A percentile compares a stretch with the other conserved stretches of the same genome.
These are phyloP conservation scores for Annona cherimola DNA, from an alignment of 164 flowering plant genomes.

Conservation along the genomic window DNA sequence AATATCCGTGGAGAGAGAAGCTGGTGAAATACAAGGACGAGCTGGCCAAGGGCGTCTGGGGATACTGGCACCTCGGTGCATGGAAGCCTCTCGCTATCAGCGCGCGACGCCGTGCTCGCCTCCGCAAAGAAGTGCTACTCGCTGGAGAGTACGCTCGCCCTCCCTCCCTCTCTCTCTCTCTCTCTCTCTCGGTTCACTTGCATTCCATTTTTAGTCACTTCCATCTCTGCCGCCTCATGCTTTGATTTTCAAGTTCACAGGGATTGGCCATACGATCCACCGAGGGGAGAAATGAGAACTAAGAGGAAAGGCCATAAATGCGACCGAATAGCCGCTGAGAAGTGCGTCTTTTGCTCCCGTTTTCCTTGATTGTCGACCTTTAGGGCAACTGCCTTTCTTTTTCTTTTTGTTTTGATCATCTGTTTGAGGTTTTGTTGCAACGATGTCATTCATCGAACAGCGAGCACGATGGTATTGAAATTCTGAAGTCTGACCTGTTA, in stretches of 20 bases:
- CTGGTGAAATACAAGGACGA: slow-evolving; percentile 62
- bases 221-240: neutral
- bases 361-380: neutral
- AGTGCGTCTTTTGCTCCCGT: slow-evolving; percentile 20
- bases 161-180: neutral
- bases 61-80: slow-evolving; percentile 87
- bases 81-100: slow-evolving; percentile 82
- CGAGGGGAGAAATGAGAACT: slow-evolving; percentile 71
- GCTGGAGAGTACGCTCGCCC: slow-evolving; percentile 38
- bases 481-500: no score
- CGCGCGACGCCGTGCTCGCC: slow-evolving; percentile 72
- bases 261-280: slow-evolving; percentile 91
- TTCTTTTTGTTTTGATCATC: neutral
- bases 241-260: neutral
- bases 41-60: slow-evolving; percentile 87
- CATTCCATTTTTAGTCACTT: neutral
- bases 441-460: neutral
- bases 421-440: neutral
- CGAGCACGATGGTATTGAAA: no score
- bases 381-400: neutral
- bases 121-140: slow-evolving; percentile 79
- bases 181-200: neutral
- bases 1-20: slow-evolving; percentile 85
- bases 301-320: slow-evolving; percentile 85
- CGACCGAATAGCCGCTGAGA: slow-evolving; percentile 78